phyloP scores from a whole-genome alignment of 768 basidiomycete species.

The Serendipita sp. region DNA sequence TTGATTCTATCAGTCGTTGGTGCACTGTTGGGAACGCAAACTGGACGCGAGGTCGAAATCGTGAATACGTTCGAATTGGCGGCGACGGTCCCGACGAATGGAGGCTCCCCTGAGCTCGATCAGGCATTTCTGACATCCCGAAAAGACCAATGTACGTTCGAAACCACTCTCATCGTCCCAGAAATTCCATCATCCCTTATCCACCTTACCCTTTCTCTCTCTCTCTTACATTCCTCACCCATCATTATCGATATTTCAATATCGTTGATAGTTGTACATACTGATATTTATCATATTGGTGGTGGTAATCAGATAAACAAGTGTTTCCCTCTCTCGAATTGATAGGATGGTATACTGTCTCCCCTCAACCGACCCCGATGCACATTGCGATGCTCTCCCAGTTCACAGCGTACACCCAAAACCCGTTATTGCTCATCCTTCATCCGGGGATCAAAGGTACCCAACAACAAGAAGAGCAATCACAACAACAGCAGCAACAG shows the following conservation, averaged over 20 bases:
- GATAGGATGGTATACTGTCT: constrained; percentile 94
- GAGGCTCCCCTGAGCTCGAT: constrained; percentile 44
- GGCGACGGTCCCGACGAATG: constrained; percentile 29
- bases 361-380: constrained; percentile 47
- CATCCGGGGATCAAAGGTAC: constrained; percentile 26
- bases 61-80: constrained; percentile 85
- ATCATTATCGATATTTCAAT: too few species aligned
- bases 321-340: constrained; percentile 96
- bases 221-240: too few species aligned
- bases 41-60: constrained; percentile 89
- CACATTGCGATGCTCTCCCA: constrained; percentile 66
- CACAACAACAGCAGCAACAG: constrained; percentile 23
- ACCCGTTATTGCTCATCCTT: constrained; percentile 71
- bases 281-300: too few species aligned
- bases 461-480: constrained; percentile 19
- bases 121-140: constrained; percentile 67
- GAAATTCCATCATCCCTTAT: too few species aligned
- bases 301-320: constrained; percentile 59
- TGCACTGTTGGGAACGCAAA: constrained; percentile 84
- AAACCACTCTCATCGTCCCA: background rate
- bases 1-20: constrained; percentile 50
- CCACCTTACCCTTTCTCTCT: too few species aligned
- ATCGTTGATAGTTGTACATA: too few species aligned
- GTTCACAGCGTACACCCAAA: constrained; percentile 75
- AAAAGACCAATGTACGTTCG: constrained; percentile 66